Evolutionary conservation across 768 basidiomycete species (phyloP).

Genomic region (Cystofilobasidium ferigula): DNA sequence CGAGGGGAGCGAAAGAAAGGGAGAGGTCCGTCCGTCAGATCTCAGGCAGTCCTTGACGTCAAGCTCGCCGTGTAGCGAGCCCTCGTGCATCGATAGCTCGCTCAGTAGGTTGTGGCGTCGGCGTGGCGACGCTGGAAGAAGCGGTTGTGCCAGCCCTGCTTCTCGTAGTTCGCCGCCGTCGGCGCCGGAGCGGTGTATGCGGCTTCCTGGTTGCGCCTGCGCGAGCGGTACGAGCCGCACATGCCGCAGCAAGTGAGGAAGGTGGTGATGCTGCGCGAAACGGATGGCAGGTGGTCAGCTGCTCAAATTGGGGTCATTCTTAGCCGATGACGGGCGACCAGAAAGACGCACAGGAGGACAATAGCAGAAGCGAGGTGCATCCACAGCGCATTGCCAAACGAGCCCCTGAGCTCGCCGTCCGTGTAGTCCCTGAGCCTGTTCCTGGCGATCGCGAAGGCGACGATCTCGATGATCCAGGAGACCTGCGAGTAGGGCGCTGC

Average conservation of each 20-base stretch:
- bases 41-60: too few species aligned
- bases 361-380: slow-evolving; percentile 13
- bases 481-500: background rate
- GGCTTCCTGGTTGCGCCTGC: background rate
- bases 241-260: slow-evolving; percentile 12
- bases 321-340: background rate
- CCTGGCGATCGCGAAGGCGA: slow-evolving; percentile 6
- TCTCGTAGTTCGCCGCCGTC: background rate
- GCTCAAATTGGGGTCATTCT: background rate
- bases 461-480: slow-evolving; percentile 14
- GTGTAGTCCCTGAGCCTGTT: background rate
- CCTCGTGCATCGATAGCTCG: too few species aligned
- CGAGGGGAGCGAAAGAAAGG: too few species aligned
- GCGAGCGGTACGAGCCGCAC: slow-evolving; percentile 11
- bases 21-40: too few species aligned
- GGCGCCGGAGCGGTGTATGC: background rate
- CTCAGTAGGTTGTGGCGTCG: background rate
- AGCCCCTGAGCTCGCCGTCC: background rate
- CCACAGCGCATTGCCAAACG: slow-evolving; percentile 13
- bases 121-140: background rate
- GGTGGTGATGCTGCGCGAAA: background rate
- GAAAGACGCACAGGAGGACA: slow-evolving; percentile 17
- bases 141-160: background rate
- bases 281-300: background rate
- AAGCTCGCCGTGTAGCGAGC: too few species aligned